Percentiles rank a stretch among this genome's conserved stretches.
Evolutionary conservation across 306 rosid genomes (phyloP).

Genomic region (Prosopis cineraria): DNA sequence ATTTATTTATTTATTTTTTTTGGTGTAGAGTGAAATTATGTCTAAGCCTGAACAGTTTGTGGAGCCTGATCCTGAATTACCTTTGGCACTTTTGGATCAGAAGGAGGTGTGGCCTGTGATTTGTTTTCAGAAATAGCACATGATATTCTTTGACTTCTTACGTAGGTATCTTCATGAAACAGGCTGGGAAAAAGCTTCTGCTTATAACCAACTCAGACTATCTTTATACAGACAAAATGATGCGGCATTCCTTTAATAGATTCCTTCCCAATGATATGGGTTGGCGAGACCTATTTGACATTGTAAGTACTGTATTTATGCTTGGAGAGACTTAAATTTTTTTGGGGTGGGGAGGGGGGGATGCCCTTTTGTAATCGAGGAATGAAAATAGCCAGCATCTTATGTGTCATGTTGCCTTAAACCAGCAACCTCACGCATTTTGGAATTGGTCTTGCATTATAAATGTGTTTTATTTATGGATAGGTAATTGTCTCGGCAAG

Average conservation of each 20-base stretch:
- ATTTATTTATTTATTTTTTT: too few species aligned
- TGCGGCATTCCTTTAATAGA: constrained; percentile 92
- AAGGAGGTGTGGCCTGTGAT: constrained; percentile 65
- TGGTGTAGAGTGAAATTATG: constrained; percentile 92
- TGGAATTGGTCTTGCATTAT: constrained; percentile 24
- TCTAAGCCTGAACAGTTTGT: constrained; percentile 96
- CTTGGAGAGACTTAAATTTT: constrained; percentile 20
- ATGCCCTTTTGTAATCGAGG: constrained; percentile 20
- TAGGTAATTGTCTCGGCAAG: constrained; percentile 96
- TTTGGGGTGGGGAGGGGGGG: too few species aligned
- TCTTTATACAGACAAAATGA: constrained; percentile 93
- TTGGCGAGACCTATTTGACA: constrained; percentile 95
- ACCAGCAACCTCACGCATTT: constrained; percentile 12
- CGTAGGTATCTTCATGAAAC: constrained; percentile 40
- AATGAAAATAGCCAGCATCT: constrained; percentile 6
- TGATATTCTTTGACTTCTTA: constrained; percentile 34
- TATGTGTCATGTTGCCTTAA: constrained; percentile 7
- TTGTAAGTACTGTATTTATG: constrained; percentile 63
- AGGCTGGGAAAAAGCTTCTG: constrained; percentile 96
- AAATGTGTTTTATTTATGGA: constrained; percentile 13
- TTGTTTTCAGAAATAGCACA: constrained; percentile 14
- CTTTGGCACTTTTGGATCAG: constrained; percentile 92
- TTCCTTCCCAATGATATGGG: constrained; percentile 96
- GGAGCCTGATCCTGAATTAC: constrained; percentile 91
- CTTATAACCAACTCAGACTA: constrained; percentile 96